Evolutionary conservation across 306 rosid genomes (phyloP).

Genomic region (Sechiopsis laciniata): DNA sequence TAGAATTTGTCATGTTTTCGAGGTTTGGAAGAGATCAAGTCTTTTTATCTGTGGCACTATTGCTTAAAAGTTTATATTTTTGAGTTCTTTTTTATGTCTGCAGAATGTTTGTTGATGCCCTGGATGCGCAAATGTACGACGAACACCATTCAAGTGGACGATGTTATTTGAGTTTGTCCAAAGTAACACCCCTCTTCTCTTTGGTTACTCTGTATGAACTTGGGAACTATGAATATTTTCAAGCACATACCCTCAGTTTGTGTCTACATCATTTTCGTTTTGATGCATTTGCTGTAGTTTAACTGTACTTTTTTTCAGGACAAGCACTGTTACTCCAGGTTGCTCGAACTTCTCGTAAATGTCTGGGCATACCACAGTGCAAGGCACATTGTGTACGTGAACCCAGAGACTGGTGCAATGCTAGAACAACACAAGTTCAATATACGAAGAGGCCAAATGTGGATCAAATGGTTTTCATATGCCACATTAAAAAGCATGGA

Average conservation of each 20-base stretch:
- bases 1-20: slow-evolving; percentile 95
- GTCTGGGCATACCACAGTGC: slow-evolving; percentile 97
- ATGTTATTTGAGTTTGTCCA: slow-evolving; percentile 72
- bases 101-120: slow-evolving; percentile 92
- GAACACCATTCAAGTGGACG: slow-evolving; percentile 71
- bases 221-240: neutral
- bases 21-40: slow-evolving; percentile 41
- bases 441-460: slow-evolving; percentile 70
- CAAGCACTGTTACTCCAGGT: slow-evolving; percentile 77
- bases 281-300: slow-evolving; percentile 4
- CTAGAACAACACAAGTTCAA: slow-evolving; percentile 74
- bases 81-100: slow-evolving; percentile 7
- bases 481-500: slow-evolving; percentile 75
- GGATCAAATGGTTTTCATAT: slow-evolving; percentile 80
- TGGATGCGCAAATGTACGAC: slow-evolving; percentile 70
- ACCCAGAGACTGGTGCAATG: slow-evolving; percentile 74
- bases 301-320: slow-evolving; percentile 44
- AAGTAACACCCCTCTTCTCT: slow-evolving; percentile 39
- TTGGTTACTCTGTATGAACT: neutral
- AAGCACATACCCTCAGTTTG: neutral
- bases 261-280: neutral
- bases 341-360: slow-evolving; percentile 77
- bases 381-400: slow-evolving; percentile 68
- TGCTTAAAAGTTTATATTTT: neutral
- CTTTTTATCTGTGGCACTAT: neutral